Evolutionary conservation across 2,329 filamentous ascomycete genomes (phyloP).

Genomic region (Talaromyces rugulosus): DNA sequence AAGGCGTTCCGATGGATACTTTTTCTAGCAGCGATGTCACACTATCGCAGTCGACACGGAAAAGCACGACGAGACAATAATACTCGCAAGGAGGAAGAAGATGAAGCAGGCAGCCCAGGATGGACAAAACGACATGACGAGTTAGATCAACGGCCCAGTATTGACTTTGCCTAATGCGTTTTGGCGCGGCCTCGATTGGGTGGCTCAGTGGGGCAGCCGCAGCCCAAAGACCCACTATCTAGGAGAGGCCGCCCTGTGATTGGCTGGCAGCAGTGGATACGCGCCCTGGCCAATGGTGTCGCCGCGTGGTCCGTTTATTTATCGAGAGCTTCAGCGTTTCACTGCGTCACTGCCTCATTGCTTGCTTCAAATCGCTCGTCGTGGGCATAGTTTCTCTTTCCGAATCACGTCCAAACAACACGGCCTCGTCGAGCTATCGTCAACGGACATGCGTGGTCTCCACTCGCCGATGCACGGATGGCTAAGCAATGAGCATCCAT

Average conservation of each 20-base stretch:
- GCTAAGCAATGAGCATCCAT: not conserved
- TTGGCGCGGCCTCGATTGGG: not conserved
- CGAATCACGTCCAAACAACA: not conserved
- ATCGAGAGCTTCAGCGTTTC: not conserved
- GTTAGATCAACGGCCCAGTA: not conserved
- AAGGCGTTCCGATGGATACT: not conserved
- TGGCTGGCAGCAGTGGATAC: not conserved
- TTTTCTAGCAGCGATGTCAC: not conserved
- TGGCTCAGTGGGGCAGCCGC: not conserved
- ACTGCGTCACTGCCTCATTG: not conserved
- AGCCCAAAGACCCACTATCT: not conserved
- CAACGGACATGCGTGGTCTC: not conserved
- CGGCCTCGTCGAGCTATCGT: not conserved
- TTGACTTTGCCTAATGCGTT: not conserved
- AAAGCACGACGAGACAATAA: not conserved
- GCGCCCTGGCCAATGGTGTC: not conserved
- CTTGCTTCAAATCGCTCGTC: not conserved
- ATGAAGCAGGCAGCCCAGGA: not conserved
- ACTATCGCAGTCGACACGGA: not conserved
- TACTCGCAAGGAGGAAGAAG: not conserved
- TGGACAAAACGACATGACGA: not conserved
- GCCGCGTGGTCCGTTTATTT: not conserved
- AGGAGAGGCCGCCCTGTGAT: not conserved
- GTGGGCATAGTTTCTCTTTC: too few relatives aligned
- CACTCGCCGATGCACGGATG: not conserved